Evolutionary conservation across 1,284 basidiomycete genomes (phyloP).

Genomic region (Ceratobasidium sp.): DNA sequence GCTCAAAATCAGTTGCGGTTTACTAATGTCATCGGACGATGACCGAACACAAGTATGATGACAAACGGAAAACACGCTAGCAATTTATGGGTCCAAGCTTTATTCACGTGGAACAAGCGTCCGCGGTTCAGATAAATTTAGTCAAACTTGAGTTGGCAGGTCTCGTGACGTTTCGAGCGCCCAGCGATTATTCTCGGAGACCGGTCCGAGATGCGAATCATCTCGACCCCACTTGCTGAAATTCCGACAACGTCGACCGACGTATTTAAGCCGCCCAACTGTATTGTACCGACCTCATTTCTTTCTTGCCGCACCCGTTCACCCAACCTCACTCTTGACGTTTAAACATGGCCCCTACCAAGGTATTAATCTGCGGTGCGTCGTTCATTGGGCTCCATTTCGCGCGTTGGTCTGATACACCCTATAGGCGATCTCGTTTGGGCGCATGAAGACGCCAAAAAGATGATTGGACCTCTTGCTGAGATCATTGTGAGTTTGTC

Average conservation of each 20-base stretch:
- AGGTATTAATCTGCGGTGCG: constrained; percentile 52
- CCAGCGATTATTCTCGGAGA: background rate
- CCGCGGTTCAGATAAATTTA: background rate
- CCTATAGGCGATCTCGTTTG: constrained; percentile 71
- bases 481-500: constrained; percentile 73
- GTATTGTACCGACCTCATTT: background rate
- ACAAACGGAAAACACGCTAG: too few species aligned
- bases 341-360: constrained; percentile 46
- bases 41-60: too few species aligned
- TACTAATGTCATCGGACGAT: too few species aligned
- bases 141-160: background rate
- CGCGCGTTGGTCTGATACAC: background rate
- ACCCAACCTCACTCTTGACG: background rate
- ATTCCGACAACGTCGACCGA: background rate
- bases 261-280: constrained; percentile 13
- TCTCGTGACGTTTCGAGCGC: background rate
- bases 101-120: too few species aligned
- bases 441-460: constrained; percentile 76
- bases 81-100: too few species aligned
- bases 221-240: background rate
- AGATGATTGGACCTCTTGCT: constrained; percentile 69
- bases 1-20: too few species aligned
- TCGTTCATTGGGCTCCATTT: constrained; percentile 9
- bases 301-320: background rate
- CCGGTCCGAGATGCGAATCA: constrained; percentile 12